Percentiles rank a stretch among this genome's conserved stretches.
These are phyloP conservation scores for Acer saccharum DNA, from an alignment of 345 rosid species.

Conservation along the genomic window DNA sequence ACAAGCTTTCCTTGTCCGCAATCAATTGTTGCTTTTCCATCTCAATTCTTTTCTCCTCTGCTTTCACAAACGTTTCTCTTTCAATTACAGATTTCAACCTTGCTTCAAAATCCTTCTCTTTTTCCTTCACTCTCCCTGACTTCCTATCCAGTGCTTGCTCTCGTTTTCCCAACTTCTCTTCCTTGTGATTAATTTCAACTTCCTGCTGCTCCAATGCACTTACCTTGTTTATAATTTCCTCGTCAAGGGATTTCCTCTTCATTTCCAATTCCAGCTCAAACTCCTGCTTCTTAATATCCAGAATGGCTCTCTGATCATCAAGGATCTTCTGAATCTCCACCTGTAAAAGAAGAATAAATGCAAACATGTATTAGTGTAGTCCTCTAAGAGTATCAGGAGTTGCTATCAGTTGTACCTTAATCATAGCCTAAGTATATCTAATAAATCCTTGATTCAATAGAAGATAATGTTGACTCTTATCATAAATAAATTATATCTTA, in stretches of 20 bases:
- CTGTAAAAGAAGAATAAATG: constrained; percentile 36
- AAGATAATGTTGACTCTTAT: background rate
- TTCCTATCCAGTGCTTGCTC: constrained; percentile 56
- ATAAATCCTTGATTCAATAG: background rate
- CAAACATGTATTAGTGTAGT: background rate
- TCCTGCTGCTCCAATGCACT: constrained; percentile 49
- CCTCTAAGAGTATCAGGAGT: too few species aligned
- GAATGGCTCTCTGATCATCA: constrained; percentile 59
- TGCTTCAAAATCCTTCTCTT: constrained; percentile 68
- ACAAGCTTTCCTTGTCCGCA: constrained; percentile 54
- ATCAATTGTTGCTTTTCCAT: constrained; percentile 51
- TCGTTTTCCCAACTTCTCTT: constrained; percentile 56
- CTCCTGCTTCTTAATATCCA: constrained; percentile 54
- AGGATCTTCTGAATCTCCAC: constrained; percentile 63
- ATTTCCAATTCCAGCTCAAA: constrained; percentile 62
- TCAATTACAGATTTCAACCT: constrained; percentile 57
- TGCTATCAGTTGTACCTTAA: too few species aligned
- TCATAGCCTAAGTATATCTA: background rate
- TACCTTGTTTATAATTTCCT: constrained; percentile 55
- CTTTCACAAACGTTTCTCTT: constrained; percentile 55
- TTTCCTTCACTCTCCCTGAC: constrained; percentile 64
- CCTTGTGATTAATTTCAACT: constrained; percentile 51
- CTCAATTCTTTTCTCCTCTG: constrained; percentile 63
- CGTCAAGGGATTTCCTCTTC: constrained; percentile 56
- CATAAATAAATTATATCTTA: background rate